Percentiles rank a stretch among this genome's conserved stretches.
Evolutionary conservation across 768 basidiomycete species (phyloP).

Genomic region (Mrakia hoshinonis): DNA sequence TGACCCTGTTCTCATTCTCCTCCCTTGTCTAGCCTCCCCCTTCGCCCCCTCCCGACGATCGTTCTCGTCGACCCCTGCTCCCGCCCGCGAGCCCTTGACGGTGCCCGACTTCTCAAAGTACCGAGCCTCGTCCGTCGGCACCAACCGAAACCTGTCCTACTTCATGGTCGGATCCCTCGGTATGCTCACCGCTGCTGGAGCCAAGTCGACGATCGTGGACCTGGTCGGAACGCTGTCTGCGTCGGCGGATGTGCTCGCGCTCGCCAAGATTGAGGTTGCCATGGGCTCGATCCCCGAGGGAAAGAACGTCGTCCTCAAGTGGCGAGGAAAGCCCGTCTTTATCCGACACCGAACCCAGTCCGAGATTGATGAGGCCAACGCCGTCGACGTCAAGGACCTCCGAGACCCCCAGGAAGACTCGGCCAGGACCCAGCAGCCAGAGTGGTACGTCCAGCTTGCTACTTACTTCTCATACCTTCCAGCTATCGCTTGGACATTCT

Average conservation of each 20-base stretch:
- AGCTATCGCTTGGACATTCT: not conserved
- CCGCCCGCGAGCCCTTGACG: constrained; percentile 46
- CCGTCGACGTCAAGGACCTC: constrained; percentile 70
- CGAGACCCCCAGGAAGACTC: constrained; percentile 90
- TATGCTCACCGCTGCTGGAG: constrained; percentile 83
- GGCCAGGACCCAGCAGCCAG: constrained; percentile 79
- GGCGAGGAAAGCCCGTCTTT: constrained; percentile 99
- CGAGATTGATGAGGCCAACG: constrained; percentile 89
- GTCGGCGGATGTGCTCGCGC: constrained; percentile 91
- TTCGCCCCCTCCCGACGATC: constrained; percentile 42
- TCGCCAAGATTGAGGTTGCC: constrained; percentile 96
- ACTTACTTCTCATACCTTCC: not conserved
- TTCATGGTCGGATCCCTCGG: constrained; percentile 60
- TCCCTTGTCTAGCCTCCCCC: not conserved
- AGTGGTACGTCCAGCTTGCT: constrained; percentile 80
- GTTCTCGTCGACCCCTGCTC: constrained; percentile 58
- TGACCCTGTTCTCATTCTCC: not conserved
- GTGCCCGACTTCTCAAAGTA: constrained; percentile 86
- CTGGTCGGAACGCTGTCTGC: constrained; percentile 94
- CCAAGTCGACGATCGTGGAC: constrained; percentile 86
- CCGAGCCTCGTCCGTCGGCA: constrained; percentile 57
- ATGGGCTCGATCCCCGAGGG: constrained; percentile 81
- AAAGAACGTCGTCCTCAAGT: constrained; percentile 87
- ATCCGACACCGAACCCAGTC: constrained; percentile 85
- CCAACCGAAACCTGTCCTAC: constrained; percentile 43